Percentiles rank a stretch among this genome's conserved stretches.
Conservation (phyloP, 2,329 filamentous ascomycete species). For the Cladosporium oxysporum region DNA sequence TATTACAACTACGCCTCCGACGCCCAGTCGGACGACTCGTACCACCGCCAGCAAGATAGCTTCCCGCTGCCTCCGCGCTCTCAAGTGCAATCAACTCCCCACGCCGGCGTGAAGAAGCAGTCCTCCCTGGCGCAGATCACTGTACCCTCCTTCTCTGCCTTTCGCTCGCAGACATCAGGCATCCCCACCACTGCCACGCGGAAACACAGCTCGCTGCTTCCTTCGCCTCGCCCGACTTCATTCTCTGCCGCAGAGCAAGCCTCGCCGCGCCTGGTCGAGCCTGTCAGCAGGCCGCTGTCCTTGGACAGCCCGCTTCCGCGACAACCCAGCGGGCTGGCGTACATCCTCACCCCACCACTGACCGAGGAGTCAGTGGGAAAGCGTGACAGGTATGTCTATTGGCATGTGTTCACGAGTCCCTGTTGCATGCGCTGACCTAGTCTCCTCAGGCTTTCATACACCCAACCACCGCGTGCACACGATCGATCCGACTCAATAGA, state of each 20-base stretch:
- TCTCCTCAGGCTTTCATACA: slow-evolving; percentile 11
- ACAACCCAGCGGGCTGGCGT: slow-evolving; percentile 30
- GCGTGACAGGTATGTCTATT: slow-evolving; percentile 10
- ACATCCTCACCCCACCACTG: slow-evolving; percentile 32
- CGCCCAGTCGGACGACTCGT: slow-evolving; percentile 22
- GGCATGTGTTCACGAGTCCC: background rate
- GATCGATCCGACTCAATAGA: slow-evolving; percentile 32
- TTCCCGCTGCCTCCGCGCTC: slow-evolving; percentile 12
- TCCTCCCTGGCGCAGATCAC: slow-evolving; percentile 43
- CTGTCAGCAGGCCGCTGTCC: slow-evolving; percentile 34
- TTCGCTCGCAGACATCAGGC: slow-evolving; percentile 45
- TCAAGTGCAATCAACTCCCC: slow-evolving; percentile 12
- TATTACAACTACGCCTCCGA: slow-evolving; percentile 24
- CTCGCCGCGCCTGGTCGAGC: slow-evolving; percentile 40
- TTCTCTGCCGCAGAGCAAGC: slow-evolving; percentile 46
- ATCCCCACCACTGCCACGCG: slow-evolving; percentile 53
- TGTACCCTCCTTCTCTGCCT: slow-evolving; percentile 47
- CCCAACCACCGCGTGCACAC: slow-evolving; percentile 23
- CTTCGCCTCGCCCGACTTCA: slow-evolving; percentile 49
- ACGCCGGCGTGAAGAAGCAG: slow-evolving; percentile 23
- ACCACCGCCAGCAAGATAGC: slow-evolving; percentile 16
- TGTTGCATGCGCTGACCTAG: slow-evolving; percentile 4
- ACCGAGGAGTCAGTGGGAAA: slow-evolving; percentile 31
- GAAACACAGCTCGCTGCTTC: slow-evolving; percentile 33
- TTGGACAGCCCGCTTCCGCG: slow-evolving; percentile 35